Percentiles rank a stretch among this genome's conserved stretches.
Evolutionary conservation across 202 grass and related monocot genomes (phyloP).

Genomic region (Schoenoplectus triqueter): DNA sequence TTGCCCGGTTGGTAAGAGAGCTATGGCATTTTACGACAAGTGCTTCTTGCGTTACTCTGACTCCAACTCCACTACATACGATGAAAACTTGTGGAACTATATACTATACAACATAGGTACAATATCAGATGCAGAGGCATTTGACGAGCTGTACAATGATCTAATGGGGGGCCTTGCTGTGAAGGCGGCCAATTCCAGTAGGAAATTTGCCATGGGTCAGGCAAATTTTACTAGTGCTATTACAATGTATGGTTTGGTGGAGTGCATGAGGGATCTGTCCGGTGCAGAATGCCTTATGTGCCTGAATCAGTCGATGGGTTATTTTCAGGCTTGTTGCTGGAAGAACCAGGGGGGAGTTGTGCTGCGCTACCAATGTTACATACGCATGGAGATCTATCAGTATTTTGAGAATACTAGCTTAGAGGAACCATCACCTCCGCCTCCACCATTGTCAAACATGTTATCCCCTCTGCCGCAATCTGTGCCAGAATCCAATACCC

Average conservation of each 20-base stretch:
- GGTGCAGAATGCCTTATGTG: constrained; percentile 37
- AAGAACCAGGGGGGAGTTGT: constrained; percentile 19
- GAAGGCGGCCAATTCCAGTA: constrained; percentile 16
- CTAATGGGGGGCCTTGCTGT: constrained; percentile 35
- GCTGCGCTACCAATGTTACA: constrained; percentile 44
- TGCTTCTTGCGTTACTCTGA: constrained; percentile 52
- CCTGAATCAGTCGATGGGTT: constrained; percentile 22
- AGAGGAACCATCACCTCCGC: neutral
- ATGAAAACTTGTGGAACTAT: fast-evolving
- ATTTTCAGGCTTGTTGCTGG: neutral
- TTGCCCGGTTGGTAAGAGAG: neutral
- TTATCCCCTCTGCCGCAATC: neutral
- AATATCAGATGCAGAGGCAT: constrained; percentile 34
- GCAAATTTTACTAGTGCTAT: neutral
- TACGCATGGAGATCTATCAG: constrained; percentile 43
- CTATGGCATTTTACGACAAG: constrained; percentile 20
- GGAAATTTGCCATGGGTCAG: constrained; percentile 35
- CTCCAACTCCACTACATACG: constrained; percentile 23
- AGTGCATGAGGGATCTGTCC: constrained; percentile 51
- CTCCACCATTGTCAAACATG: neutral
- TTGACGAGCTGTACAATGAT: neutral
- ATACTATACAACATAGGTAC: neutral
- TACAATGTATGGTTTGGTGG: constrained; percentile 50
- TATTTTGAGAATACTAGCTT: constrained; percentile 37
- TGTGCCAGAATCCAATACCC: neutral